Evolutionary conservation across 257 asterid species (phyloP).

Genomic region (Solanum virginianum): DNA sequence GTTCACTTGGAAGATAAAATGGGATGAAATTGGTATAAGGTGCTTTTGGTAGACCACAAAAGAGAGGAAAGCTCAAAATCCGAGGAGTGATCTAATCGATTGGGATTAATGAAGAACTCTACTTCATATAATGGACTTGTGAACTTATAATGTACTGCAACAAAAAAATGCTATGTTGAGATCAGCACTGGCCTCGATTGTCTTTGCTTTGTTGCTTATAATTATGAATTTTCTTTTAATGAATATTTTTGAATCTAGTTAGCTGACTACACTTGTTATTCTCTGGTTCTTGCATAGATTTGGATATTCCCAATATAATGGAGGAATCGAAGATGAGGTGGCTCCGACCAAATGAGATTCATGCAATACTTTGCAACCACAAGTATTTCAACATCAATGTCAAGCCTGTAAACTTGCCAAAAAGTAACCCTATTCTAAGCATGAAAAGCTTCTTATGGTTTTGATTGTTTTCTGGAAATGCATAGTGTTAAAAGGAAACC

Average conservation of each 20-base stretch:
- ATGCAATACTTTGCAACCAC: conserved; percentile 77
- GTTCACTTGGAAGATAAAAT: background rate
- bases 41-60: background rate
- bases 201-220: background rate
- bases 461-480: background rate
- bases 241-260: background rate
- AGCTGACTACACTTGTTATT: background rate
- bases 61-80: background rate
- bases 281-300: conserved; percentile 39
- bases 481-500: background rate
- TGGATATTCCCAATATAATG: conserved; percentile 52
- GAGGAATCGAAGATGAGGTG: conserved; percentile 84
- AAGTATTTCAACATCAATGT: conserved; percentile 58
- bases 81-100: background rate
- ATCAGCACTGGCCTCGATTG: background rate
- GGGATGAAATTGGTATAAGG: background rate
- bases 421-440: conserved; percentile 39
- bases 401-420: conserved; percentile 81
- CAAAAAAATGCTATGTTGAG: background rate
- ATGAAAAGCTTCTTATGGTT: background rate
- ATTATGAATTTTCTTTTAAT: background rate
- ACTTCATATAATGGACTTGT: background rate
- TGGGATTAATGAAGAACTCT: background rate
- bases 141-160: background rate
- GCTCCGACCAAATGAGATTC: conserved; percentile 95